phyloP scores from a whole-genome alignment of 495 filamentous ascomycete species.

The Clavariopsis aquatica region DNA sequence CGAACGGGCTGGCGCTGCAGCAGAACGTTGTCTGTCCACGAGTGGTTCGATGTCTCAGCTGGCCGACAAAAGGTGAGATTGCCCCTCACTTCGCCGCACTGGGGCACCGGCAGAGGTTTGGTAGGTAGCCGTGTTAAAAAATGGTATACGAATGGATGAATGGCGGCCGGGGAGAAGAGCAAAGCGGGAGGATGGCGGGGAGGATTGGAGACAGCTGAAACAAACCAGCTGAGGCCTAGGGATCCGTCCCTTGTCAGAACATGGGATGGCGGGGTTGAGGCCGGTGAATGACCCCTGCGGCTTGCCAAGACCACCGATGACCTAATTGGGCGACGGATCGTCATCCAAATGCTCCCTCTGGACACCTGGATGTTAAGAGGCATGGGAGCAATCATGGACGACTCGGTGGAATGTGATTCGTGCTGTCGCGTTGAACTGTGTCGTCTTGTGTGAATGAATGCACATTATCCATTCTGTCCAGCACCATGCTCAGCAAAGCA shows the following conservation, averaged over 20 bases:
- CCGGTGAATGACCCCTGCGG: conserved; percentile 19
- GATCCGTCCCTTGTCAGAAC: conserved; percentile 14
- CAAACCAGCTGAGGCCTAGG: not conserved
- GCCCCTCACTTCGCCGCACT: not conserved
- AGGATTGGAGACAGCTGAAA: conserved; percentile 10
- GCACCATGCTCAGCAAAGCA: too few relatives aligned
- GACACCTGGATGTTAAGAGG: too few relatives aligned
- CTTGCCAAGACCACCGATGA: not conserved
- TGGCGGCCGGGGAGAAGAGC: not conserved
- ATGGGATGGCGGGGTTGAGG: conserved; percentile 14
- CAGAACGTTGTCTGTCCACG: not conserved
- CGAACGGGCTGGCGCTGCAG: not conserved
- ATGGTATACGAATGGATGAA: not conserved
- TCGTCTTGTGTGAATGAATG: too few relatives aligned
- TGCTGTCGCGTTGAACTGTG: too few relatives aligned
- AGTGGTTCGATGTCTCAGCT: not conserved
- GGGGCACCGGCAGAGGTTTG: too few relatives aligned
- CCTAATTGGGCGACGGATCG: not conserved
- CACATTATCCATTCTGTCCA: too few relatives aligned
- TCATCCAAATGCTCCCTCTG: not conserved
- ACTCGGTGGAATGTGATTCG: too few relatives aligned
- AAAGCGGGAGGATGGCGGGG: not conserved
- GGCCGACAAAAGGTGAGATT: not conserved
- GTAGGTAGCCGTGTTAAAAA: too few relatives aligned
- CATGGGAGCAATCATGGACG: too few relatives aligned